phyloP scores from a whole-genome alignment of 1,284 basidiomycete genomes.

The Somion occarium region DNA sequence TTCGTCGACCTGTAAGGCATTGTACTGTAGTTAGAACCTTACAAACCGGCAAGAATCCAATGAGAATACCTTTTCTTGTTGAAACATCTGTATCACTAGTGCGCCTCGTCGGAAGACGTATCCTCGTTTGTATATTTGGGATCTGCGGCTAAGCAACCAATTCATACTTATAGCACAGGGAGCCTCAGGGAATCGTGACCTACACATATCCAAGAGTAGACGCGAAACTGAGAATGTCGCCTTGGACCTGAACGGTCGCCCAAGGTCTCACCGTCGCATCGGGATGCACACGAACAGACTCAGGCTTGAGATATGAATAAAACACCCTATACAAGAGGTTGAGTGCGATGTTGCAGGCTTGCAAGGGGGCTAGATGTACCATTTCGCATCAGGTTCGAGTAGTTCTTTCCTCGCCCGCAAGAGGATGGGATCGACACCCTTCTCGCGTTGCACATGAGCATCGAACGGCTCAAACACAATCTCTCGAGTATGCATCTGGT shows the following conservation, averaged over 20 bases:
- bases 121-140: conserved; percentile 75
- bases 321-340: conserved; percentile 53
- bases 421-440: conserved; percentile 58
- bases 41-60: background rate
- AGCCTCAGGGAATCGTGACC: too few relatives aligned
- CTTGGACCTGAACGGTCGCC: conserved; percentile 70
- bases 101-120: conserved; percentile 66
- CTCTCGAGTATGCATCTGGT: conserved; percentile 65
- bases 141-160: conserved; percentile 43
- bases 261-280: conserved; percentile 80
- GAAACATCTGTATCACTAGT: conserved; percentile 74
- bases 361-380: too few relatives aligned
- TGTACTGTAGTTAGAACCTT: background rate
- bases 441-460: conserved; percentile 52
- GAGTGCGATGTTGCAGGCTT: background rate
- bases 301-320: conserved; percentile 74
- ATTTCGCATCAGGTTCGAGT: conserved; percentile 50
- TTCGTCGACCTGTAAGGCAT: conserved; percentile 48
- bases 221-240: conserved; percentile 73
- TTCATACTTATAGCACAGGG: background rate
- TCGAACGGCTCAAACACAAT: conserved; percentile 73
- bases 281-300: conserved; percentile 70
- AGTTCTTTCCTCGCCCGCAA: conserved; percentile 71
- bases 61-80: conserved; percentile 64
- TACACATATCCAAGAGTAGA: conserved; percentile 71